Evolutionary conservation across 2,329 filamentous ascomycete genomes (phyloP).

Genomic region (Trichoderma aggressivum): DNA sequence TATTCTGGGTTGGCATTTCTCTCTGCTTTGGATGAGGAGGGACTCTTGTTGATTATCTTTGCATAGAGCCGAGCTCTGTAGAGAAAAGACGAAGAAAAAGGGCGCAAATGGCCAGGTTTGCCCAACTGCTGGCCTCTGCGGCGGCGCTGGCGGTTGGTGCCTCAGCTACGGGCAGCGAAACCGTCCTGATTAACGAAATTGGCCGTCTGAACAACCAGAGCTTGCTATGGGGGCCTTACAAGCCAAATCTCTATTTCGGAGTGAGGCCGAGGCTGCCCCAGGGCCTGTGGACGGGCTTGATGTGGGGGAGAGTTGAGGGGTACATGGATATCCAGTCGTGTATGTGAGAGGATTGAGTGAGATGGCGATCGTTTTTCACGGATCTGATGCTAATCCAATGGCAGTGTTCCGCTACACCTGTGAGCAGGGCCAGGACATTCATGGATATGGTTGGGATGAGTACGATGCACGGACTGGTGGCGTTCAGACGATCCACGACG

Average conservation of each 20-base stretch:
- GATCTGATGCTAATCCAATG: neutral
- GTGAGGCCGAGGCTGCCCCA: constrained; percentile 77
- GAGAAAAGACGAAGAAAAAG: neutral
- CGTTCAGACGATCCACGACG: constrained; percentile 85
- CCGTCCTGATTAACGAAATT: constrained; percentile 48
- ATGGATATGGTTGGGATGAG: constrained; percentile 96
- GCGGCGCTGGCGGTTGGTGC: constrained; percentile 28
- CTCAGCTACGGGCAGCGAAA: constrained; percentile 30
- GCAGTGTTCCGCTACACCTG: constrained; percentile 88
- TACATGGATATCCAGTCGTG: constrained; percentile 72
- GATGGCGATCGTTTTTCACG: neutral
- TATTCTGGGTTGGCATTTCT: neutral
- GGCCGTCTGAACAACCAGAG: constrained; percentile 69
- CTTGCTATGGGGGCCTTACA: constrained; percentile 93
- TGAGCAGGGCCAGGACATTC: constrained; percentile 91
- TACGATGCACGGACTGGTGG: constrained; percentile 89
- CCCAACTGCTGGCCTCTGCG: constrained; percentile 31
- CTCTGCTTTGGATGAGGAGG: neutral
- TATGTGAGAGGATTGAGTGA: constrained; percentile 34
- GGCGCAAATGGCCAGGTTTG: constrained; percentile 32
- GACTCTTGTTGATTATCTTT: neutral
- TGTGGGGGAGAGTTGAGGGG: constrained; percentile 85
- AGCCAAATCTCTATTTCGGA: constrained; percentile 92
- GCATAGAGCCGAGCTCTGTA: constrained; percentile 6
- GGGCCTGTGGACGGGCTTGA: constrained; percentile 75